Conservation (phyloP, 305 asterid genomes). For the Fraxinus sp. region DNA sequence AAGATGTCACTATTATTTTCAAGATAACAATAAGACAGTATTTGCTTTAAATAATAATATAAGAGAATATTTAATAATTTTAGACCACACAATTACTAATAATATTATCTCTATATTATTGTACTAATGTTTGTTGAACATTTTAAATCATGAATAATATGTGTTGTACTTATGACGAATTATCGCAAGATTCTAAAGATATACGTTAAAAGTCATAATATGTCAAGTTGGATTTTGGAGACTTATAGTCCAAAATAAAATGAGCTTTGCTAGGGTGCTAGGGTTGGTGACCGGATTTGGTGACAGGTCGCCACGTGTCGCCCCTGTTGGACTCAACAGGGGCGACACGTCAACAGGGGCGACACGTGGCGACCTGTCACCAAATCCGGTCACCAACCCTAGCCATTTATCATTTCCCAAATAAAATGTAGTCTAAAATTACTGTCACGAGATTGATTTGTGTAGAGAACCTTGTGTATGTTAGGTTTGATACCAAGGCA, state of each 20-base stretch:
- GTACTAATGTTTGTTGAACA: background rate
- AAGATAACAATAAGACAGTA: background rate
- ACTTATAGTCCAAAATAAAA: background rate
- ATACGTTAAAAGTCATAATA: background rate
- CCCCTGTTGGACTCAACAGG: no score
- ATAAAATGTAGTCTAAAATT: background rate
- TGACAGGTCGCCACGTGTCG: no score
- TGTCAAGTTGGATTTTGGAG: background rate
- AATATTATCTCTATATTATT: background rate
- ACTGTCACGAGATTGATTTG: background rate
- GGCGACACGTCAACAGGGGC: no score
- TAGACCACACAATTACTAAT: background rate
- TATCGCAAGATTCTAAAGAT: background rate
- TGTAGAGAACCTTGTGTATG: background rate
- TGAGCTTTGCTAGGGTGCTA: no score
- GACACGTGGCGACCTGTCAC: no score
- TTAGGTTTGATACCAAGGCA: background rate
- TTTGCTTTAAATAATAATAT: background rate
- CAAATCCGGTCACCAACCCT: no score
- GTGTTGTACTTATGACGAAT: background rate
- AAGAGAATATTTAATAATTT: background rate
- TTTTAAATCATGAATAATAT: background rate
- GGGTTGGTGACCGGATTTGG: no score
- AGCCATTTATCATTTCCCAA: no score
- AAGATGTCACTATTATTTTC: background rate